Percentiles rank a stretch among this genome's conserved stretches.
Evolutionary conservation across 2,329 filamentous ascomycete species (phyloP).

Genomic region (Penicillium sp.): DNA sequence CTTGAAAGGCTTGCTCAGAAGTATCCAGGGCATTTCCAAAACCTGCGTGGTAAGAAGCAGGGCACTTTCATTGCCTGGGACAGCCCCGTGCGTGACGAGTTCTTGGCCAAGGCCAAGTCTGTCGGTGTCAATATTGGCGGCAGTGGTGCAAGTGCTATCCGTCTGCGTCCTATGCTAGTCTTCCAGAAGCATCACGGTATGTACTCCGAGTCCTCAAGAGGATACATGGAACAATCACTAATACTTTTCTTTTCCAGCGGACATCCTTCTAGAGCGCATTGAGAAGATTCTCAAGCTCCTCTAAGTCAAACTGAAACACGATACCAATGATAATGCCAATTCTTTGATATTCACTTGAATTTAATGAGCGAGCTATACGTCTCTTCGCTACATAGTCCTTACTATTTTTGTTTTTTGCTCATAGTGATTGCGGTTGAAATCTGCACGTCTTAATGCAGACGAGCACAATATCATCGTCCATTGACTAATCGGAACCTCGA

Average conservation of each 20-base stretch:
- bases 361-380: constrained; percentile 17
- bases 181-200: constrained; percentile 78
- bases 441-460: constrained; percentile 18
- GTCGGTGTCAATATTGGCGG: constrained; percentile 85
- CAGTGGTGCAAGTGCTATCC: constrained; percentile 66
- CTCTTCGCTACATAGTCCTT: constrained; percentile 1
- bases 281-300: constrained; percentile 62
- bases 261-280: constrained; percentile 51
- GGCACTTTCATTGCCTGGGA: constrained; percentile 94
- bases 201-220: too few relatives aligned
- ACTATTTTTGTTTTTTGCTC: constrained; percentile 3
- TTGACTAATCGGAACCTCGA: constrained; percentile 5
- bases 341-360: constrained; percentile 13
- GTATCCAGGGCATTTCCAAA: constrained; percentile 72
- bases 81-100: constrained; percentile 69
- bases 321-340: constrained; percentile 7
- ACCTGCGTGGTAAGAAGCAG: constrained; percentile 79
- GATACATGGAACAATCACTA: too few relatives aligned
- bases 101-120: constrained; percentile 70
- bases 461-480: constrained; percentile 9
- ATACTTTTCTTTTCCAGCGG: constrained; percentile 19
- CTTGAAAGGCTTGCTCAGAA: constrained; percentile 61
- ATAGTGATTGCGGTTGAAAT: constrained; percentile 17
- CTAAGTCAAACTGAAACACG: constrained; percentile 20
- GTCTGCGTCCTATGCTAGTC: constrained; percentile 81